Evolutionary conservation across 176 grass and related monocot genomes (phyloP), one percentile per base, ranked within the genome.

Genomic region (Carex cristatella): DNA sequence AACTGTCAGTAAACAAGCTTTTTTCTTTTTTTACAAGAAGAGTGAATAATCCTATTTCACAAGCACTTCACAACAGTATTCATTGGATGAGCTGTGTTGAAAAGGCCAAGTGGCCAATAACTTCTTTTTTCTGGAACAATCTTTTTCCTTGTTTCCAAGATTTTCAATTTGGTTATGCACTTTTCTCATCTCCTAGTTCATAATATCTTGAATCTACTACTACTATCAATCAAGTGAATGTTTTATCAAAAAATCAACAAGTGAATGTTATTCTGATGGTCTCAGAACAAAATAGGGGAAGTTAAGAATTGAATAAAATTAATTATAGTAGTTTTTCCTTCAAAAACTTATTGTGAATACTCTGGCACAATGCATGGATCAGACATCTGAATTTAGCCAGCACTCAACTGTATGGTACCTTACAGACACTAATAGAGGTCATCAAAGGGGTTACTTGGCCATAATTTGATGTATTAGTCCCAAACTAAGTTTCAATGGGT

Each of bases 381-480:
- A 58, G 53, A 78, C 74, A 75, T 79, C 53, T 16, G 74, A 58
- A 30, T 35, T 33, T 28, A 48, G 14, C 4, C 13, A 33, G 28
- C 5, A 16, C 28, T 56, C 49, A 79, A 58, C 74, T 79, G 28
- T 79, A 79, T 79, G 51, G 74, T 79, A 79, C 74, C 51, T 56
- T 79, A 79, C 53, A 79, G 74, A 58, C 28, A 56, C 74, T 79
- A 79, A 58, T 35, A 79, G 13, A 35, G 28, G 53, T 79, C 51
- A 79, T 79, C 27, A 2, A 58, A 58, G 51, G 74, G 74, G 74
- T 79, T 79, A 35, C 57, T 79, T 58, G 74, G 74, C 53, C 53
- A 37, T 79, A 79, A 58, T 58, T 79, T 57, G 53, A 58, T 79
- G 74, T 79, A 58, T 79, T 57, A 33, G 13, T 7, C 5, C 48